Evolutionary conservation across 2,329 filamentous ascomycete genomes (phyloP).

Genomic region (Cercospora zeae-maydis): DNA sequence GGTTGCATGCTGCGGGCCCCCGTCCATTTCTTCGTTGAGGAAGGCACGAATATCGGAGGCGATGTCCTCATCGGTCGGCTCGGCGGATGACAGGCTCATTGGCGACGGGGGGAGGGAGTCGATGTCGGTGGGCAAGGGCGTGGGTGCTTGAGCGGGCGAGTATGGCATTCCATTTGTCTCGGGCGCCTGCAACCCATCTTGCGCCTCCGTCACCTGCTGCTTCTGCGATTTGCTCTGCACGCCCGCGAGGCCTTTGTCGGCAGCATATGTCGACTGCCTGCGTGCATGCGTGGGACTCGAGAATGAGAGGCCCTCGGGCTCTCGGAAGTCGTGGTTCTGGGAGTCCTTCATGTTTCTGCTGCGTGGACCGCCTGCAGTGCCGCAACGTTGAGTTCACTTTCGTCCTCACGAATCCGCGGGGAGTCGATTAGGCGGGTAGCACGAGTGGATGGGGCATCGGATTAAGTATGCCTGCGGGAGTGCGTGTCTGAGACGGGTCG

Average conservation of each 20-base stretch:
- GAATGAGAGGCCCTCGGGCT: slow-evolving; percentile 18
- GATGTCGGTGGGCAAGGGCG: slow-evolving; percentile 13
- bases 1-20: slow-evolving; percentile 33
- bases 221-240: slow-evolving; percentile 21
- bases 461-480: slow-evolving; percentile 11
- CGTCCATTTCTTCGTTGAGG: slow-evolving; percentile 34
- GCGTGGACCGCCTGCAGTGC: neutral
- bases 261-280: slow-evolving; percentile 19
- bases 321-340: slow-evolving; percentile 20
- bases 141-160: slow-evolving; percentile 17
- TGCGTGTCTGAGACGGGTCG: slow-evolving; percentile 12
- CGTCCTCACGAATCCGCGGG: neutral
- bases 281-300: slow-evolving; percentile 20
- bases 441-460: slow-evolving; percentile 15
- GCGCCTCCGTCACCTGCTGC: slow-evolving; percentile 23
- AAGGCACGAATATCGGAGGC: slow-evolving; percentile 38
- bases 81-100: slow-evolving; percentile 12
- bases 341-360: slow-evolving; percentile 15
- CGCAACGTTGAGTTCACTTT: neutral
- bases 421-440: slow-evolving; percentile 11
- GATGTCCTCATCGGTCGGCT: slow-evolving; percentile 31
- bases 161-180: slow-evolving; percentile 24
- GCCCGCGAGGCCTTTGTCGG: slow-evolving; percentile 22
- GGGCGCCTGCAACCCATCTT: slow-evolving; percentile 26
- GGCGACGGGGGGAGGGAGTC: slow-evolving; percentile 11